phyloP scores from a whole-genome alignment of 768 basidiomycete species.

The Cystofilobasidium bisporidii region DNA sequence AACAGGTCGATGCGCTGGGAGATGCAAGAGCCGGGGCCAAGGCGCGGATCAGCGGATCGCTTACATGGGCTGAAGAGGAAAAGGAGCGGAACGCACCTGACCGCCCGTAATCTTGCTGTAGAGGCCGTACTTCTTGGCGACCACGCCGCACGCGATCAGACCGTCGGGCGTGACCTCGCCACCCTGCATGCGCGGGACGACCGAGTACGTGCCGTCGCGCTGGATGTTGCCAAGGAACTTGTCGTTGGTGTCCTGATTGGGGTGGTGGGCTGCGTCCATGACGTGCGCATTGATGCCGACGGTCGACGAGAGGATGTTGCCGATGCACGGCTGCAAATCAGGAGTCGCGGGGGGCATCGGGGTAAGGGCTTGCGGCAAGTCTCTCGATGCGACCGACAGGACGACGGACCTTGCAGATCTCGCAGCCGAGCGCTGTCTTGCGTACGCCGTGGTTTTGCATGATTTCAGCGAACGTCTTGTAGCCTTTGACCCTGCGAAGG shows the following conservation, averaged over 20 bases:
- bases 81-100: slow-evolving; percentile 38
- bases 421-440: slow-evolving; percentile 54
- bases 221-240: slow-evolving; percentile 63
- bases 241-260: slow-evolving; percentile 46
- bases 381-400: neutral
- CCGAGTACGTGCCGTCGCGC: slow-evolving; percentile 55
- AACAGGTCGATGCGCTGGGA: slow-evolving; percentile 59
- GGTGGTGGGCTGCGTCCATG: slow-evolving; percentile 54
- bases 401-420: slow-evolving; percentile 48
- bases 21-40: slow-evolving; percentile 33
- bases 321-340: slow-evolving; percentile 58
- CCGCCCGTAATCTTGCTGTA: slow-evolving; percentile 52
- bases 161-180: slow-evolving; percentile 64
- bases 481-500: slow-evolving; percentile 48
- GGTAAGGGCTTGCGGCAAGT: neutral
- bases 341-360: no score
- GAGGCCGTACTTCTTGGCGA: slow-evolving; percentile 57
- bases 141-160: slow-evolving; percentile 54
- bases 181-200: slow-evolving; percentile 54
- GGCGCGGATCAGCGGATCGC: slow-evolving; percentile 23
- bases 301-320: slow-evolving; percentile 45
- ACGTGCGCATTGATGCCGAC: slow-evolving; percentile 55
- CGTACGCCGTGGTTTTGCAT: slow-evolving; percentile 48
- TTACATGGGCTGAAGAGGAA: slow-evolving; percentile 17
- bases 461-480: slow-evolving; percentile 51